A percentile compares a stretch with the other conserved stretches of the same genome.
Conservation (phyloP, 305 asterid genomes). For the Solanum hybrid region DNA sequence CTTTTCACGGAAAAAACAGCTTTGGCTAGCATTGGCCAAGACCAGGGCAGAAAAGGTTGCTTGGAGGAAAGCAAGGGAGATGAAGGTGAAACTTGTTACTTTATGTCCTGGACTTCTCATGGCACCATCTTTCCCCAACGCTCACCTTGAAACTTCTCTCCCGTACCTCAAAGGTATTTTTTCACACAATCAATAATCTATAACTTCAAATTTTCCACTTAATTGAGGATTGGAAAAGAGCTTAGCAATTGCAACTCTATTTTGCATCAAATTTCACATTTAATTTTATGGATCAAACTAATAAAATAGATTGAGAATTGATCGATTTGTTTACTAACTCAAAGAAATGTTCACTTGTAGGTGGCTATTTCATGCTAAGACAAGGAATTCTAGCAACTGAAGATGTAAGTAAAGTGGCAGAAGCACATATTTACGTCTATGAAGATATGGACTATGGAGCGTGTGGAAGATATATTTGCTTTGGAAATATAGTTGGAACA, state of each 20-base stretch:
- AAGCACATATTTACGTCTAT: slow-evolving; percentile 17
- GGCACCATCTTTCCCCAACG: slow-evolving; percentile 28
- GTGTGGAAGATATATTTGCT: slow-evolving; percentile 21
- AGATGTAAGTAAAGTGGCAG: slow-evolving; percentile 18
- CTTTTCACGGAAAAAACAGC: slow-evolving; percentile 7
- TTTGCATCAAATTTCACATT: background rate
- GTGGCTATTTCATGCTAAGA: slow-evolving; percentile 20
- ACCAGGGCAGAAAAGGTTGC: slow-evolving; percentile 26
- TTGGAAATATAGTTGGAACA: slow-evolving; percentile 11
- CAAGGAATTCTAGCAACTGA: slow-evolving; percentile 17
- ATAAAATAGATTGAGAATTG: background rate
- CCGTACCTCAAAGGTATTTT: slow-evolving; percentile 25
- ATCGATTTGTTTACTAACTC: background rate
- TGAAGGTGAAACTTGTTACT: slow-evolving; percentile 21
- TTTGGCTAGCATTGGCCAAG: slow-evolving; percentile 30
- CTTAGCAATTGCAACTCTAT: background rate
- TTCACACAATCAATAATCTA: background rate
- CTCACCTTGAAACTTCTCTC: slow-evolving; percentile 16
- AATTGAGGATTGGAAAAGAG: background rate
- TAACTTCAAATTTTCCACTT: background rate
- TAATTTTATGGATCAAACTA: background rate
- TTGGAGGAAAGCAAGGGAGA: slow-evolving; percentile 20
- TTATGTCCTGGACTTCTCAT: slow-evolving; percentile 24
- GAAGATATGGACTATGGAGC: slow-evolving; percentile 29
- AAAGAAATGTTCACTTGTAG: background rate